Evolutionary conservation across 192 early-diverging fungal genomes (phyloP), one percentile per base, ranked within the genome.

Genomic region (Polychytrium aggregatum): DNA sequence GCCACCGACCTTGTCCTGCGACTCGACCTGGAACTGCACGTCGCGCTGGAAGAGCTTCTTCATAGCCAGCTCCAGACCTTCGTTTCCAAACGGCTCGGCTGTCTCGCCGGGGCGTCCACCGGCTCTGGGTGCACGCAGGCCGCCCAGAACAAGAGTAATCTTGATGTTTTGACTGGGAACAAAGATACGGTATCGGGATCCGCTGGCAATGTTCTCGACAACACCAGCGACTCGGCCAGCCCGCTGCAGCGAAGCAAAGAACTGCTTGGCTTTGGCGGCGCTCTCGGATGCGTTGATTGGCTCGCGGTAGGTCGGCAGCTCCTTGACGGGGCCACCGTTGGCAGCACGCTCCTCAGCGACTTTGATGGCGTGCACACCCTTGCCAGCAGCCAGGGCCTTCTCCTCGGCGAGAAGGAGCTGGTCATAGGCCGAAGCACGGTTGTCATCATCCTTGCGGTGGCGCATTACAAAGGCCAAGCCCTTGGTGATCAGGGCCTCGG

Each of bases 291-390:
- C 90, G 72, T 98, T 88, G 14, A 65, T 74, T n/a, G n/a, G n/a
- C 41, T 82, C 74, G 50, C 83, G 74, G 55, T 79, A 67, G 21
- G 78, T 63, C 35, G 88, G 82, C 35, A 70, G 64, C 22, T 89
- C 84, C 61, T 92, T 92, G n/a, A 65, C 63, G n/a, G n/a, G n/a
- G n/a, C n/a, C n/a, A n/a, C n/a, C n/a, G n/a, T n/a, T n/a, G n/a
- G n/a, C n/a, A n/a, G n/a, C n/a, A n/a, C n/a, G n/a, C n/a, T n/a
- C n/a, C n/a, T n/a, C n/a, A n/a, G n/a, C n/a, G n/a, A n/a, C n/a
- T n/a, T n/a, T n/a, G n/a, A n/a, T n/a, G 27, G 83, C 86, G 63
- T 96, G 90, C 29, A 92, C 68, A 11, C 95, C 91, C 58, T 82
- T 81, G 34, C 67, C 62, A 0, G 70, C 76, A 21, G 77, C 78